A percentile compares a stretch with the other conserved stretches of the same genome.
phyloP scores from a whole-genome alignment of 1,284 basidiomycete genomes.

The Sporisorium sorghi region DNA sequence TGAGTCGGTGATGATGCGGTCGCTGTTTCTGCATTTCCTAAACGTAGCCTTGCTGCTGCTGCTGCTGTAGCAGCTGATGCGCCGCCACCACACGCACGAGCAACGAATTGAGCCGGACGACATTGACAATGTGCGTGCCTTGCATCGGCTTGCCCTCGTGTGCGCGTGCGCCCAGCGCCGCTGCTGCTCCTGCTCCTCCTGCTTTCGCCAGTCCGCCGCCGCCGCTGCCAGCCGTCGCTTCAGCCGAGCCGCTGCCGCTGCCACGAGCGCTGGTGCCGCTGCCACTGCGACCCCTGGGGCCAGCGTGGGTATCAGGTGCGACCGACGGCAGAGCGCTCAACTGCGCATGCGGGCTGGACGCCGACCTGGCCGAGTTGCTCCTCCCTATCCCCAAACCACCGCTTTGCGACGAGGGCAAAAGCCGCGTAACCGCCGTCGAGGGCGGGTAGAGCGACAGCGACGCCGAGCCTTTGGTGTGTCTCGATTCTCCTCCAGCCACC shows the following conservation, averaged over 20 bases:
- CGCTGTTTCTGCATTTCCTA: too few species aligned
- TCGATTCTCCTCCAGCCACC: not conserved
- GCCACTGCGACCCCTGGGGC: too few species aligned
- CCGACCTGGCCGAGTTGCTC: slow-evolving; percentile 27
- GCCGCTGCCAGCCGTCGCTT: not conserved
- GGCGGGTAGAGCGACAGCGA: slow-evolving; percentile 29
- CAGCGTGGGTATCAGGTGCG: too few species aligned
- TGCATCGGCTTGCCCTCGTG: slow-evolving; percentile 11
- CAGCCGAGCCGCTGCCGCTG: too few species aligned
- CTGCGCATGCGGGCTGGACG: not conserved
- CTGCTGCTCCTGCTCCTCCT: not conserved
- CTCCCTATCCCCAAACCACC: slow-evolving; percentile 9
- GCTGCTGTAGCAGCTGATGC: slow-evolving; percentile 14
- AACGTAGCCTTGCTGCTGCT: too few species aligned
- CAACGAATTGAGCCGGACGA: slow-evolving; percentile 45
- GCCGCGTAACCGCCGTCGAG: not conserved
- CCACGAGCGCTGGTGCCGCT: too few species aligned
- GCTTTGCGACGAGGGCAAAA: not conserved
- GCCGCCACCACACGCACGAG: slow-evolving; percentile 24
- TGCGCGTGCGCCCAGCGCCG: too few species aligned
- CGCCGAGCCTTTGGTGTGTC: slow-evolving; percentile 31
- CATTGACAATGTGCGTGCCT: slow-evolving; percentile 36
- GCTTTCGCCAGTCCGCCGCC: not conserved
- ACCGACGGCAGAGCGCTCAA: not conserved
- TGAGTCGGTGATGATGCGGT: too few species aligned